Evolutionary conservation across 345 rosid species (phyloP).

Genomic region (Syzygium grande): DNA sequence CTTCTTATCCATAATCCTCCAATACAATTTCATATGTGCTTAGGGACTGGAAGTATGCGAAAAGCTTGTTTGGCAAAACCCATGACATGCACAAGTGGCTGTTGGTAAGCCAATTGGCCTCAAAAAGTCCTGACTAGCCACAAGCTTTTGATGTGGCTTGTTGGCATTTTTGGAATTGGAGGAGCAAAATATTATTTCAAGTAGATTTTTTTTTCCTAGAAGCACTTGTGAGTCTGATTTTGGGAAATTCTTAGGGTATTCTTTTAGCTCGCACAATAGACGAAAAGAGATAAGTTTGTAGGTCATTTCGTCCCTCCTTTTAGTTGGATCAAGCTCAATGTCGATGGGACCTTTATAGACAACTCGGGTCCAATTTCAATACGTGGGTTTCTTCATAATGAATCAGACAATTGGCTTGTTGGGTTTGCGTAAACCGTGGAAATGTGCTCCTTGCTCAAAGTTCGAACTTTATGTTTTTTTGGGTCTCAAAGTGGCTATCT

Average conservation of each 20-base stretch:
- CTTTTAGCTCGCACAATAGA: neutral
- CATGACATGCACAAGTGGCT: neutral
- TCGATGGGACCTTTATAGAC: neutral
- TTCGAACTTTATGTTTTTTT: neutral
- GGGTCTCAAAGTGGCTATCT: neutral
- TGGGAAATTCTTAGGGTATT: fast-evolving
- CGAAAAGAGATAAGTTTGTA: neutral
- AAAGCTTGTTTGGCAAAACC: neutral
- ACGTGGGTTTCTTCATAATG: neutral
- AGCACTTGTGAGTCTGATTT: neutral
- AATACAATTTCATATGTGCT: no score
- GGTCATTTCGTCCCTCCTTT: fast-evolving
- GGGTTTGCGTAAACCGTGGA: fast-evolving
- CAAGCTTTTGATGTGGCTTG: neutral
- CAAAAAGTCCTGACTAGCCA: neutral
- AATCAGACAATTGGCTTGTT: neutral
- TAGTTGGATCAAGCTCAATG: neutral
- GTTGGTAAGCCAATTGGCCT: neutral
- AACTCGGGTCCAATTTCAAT: neutral
- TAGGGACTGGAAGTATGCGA: neutral
- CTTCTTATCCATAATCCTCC: no score
- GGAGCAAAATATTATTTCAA: neutral
- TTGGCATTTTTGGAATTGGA: neutral
- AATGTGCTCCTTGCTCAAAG: neutral
- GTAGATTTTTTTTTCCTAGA: neutral